Conservation (phyloP, 192 early-diverging fungal species). For the Chytriomyces sp. region DNA sequence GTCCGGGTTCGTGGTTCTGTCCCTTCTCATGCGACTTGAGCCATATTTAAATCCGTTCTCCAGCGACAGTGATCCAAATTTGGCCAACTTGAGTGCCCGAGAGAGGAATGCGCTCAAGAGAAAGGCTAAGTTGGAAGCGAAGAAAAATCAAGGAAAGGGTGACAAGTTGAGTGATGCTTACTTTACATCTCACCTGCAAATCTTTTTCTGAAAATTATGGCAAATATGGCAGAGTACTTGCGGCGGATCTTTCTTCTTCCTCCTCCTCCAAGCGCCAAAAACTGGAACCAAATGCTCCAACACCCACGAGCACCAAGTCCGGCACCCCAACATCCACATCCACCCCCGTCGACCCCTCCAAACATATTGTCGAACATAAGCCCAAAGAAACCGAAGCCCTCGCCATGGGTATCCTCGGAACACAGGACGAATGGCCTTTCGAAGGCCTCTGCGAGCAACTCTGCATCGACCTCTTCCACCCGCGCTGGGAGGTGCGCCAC, state of each 20-base stretch:
- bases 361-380: slow-evolving; percentile 36
- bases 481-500: slow-evolving; percentile 91
- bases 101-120: slow-evolving; percentile 88
- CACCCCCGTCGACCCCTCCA: not conserved
- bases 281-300: slow-evolving; percentile 1
- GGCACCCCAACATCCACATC: not conserved
- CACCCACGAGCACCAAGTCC: not conserved
- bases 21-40: not conserved
- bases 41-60: not conserved
- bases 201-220: slow-evolving; percentile 4
- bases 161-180: slow-evolving; percentile 42
- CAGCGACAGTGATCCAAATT: slow-evolving; percentile 47
- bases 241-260: slow-evolving; percentile 47
- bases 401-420: slow-evolving; percentile 41
- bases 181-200: slow-evolving; percentile 1
- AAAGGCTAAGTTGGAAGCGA: slow-evolving; percentile 77
- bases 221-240: slow-evolving; percentile 36
- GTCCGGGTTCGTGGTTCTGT: not conserved
- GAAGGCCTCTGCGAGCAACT: slow-evolving; percentile 68
- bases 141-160: slow-evolving; percentile 66
- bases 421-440: slow-evolving; percentile 72
- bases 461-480: slow-evolving; percentile 71
- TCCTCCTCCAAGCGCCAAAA: slow-evolving; percentile 47
- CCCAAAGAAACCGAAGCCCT: slow-evolving; percentile 31
- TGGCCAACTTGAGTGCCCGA: slow-evolving; percentile 84